Evolutionary conservation across 495 filamentous ascomycete genomes (phyloP).

Genomic region (Penicillium subrubescens): DNA sequence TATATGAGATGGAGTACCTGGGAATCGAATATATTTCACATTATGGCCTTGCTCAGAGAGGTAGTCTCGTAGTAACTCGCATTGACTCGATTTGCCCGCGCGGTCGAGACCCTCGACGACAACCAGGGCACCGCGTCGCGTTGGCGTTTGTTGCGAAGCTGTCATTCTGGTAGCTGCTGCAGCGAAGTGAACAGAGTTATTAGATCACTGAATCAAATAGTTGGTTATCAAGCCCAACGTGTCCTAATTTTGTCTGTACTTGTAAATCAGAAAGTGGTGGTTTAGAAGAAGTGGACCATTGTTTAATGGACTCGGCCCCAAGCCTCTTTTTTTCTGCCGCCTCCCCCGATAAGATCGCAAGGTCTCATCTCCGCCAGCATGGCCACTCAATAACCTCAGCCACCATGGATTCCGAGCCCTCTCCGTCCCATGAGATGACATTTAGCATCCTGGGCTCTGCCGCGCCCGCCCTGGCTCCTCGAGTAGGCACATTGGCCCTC

Average conservation of each 20-base stretch:
- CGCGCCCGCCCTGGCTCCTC: slow-evolving; percentile 38
- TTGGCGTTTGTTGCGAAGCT: slow-evolving; percentile 11
- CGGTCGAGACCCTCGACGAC: slow-evolving; percentile 94
- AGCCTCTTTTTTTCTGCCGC: slow-evolving; percentile 22
- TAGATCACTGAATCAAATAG: background rate
- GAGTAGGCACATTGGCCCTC: slow-evolving; percentile 66
- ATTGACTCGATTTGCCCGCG: slow-evolving; percentile 95
- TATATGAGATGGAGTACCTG: slow-evolving; percentile 58
- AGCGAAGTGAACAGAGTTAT: background rate
- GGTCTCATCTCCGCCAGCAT: slow-evolving; percentile 12
- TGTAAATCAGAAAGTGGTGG: background rate
- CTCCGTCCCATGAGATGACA: slow-evolving; percentile 24
- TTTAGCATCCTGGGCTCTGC: slow-evolving; percentile 35
- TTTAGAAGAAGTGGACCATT: background rate
- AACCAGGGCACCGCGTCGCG: slow-evolving; percentile 71
- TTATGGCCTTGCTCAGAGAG: slow-evolving; percentile 62
- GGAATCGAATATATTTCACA: slow-evolving; percentile 82
- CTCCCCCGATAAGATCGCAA: slow-evolving; percentile 20
- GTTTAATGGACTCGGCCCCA: slow-evolving; percentile 14
- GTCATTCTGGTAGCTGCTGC: slow-evolving; percentile 20
- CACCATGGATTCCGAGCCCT: slow-evolving; percentile 33
- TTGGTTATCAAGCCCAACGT: background rate
- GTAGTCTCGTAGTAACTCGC: slow-evolving; percentile 65
- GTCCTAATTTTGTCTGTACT: background rate
- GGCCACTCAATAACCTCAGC: slow-evolving; percentile 19